A percentile compares a stretch with the other conserved stretches of the same genome.
These are phyloP conservation scores for Hypocreales sp. DNA, from an alignment of 2,329 filamentous ascomycete genomes.

Conservation along the genomic window DNA sequence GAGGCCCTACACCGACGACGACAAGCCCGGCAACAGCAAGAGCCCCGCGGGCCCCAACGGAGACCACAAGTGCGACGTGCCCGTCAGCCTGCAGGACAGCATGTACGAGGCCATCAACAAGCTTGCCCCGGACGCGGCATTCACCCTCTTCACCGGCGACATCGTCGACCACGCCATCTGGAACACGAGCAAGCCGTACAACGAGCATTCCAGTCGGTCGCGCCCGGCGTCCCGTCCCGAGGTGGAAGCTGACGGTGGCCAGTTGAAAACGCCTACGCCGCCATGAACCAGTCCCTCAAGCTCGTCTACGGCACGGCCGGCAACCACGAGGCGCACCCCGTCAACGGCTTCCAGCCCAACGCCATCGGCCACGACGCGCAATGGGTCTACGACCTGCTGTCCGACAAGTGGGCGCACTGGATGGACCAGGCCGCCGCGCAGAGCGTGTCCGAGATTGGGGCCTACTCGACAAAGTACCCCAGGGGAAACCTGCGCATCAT, in stretches of 20 bases:
- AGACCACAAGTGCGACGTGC: slow-evolving; percentile 36
- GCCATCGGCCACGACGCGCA: slow-evolving; percentile 22
- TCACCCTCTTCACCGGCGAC: slow-evolving; percentile 45
- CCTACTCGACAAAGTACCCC: slow-evolving; percentile 29
- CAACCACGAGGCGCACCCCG: slow-evolving; percentile 39
- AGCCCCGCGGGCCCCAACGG: slow-evolving; percentile 36
- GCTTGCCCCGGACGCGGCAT: slow-evolving; percentile 29
- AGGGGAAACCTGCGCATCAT: slow-evolving; percentile 36
- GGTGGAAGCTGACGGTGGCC: background rate
- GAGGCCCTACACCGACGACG: slow-evolving; percentile 27
- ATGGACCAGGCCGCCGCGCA: slow-evolving; percentile 19
- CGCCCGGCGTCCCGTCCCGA: background rate
- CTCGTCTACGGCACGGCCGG: slow-evolving; percentile 35
- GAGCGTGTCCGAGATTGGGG: slow-evolving; percentile 24
- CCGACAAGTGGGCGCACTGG: slow-evolving; percentile 29
- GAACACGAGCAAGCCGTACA: slow-evolving; percentile 22
- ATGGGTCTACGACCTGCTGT: slow-evolving; percentile 36
- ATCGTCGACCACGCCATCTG: slow-evolving; percentile 37
- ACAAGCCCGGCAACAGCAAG: slow-evolving; percentile 30
- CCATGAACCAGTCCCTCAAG: slow-evolving; percentile 24
- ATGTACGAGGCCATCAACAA: slow-evolving; percentile 35
- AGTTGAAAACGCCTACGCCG: slow-evolving; percentile 29
- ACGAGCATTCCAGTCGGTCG: slow-evolving; percentile 13
- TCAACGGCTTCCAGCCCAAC: slow-evolving; percentile 30
- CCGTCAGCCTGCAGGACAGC: slow-evolving; percentile 33